Evolutionary conservation across 495 filamentous ascomycete species (phyloP), one percentile per base, ranked within the genome.

Genomic region (Podospora appendiculata): DNA sequence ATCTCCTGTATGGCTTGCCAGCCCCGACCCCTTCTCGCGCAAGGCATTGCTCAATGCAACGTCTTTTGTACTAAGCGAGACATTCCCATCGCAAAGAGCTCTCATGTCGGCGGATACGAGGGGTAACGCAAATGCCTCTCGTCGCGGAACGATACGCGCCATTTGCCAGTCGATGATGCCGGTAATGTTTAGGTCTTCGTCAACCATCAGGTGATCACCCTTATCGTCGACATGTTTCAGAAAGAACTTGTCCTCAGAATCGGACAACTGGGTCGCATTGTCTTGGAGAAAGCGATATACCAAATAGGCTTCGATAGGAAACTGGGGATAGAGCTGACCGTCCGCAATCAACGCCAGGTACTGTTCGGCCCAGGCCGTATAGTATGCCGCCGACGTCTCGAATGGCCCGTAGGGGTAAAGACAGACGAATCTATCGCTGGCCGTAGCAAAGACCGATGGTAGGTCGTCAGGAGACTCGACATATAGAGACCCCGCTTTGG

Each of bases 131-230:
- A 52, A 52, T 13, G 50, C 50, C 16, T 52, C 50, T 4, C 42
- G 19, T 14, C 32, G 42, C 5, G 50, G 50, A 3, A 52, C 50
- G 25, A 52, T 35, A 25, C 50, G 41, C 32, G 50, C 50, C 41
- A 52, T 45, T 38, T 52, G 42, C 41, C 50, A 52, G 50, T 52
- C 50, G 32, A 52, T 52, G 10, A 45, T 45, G 34, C 41, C 41
- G 5, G 41, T 45, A 14, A 52, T 39, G 41, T 52, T 52, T 16
- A 36, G 16, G 41, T 36, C 34, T 1, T 39, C 32, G 41, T 45
- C 50, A 8, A 52, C 32, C 6, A 52, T 16, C 19, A 52, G 10
- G 50, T 52, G 41, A 18, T 45, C 33, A 19, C 50, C 50, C 33
- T 39, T 39, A 17, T 52, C 50, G 42, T 52, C 41, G 41, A 39